Percentiles rank a stretch among this genome's conserved stretches.
Evolutionary conservation across 2,329 filamentous ascomycete genomes (phyloP).

Genomic region (Cercospora berteroae): DNA sequence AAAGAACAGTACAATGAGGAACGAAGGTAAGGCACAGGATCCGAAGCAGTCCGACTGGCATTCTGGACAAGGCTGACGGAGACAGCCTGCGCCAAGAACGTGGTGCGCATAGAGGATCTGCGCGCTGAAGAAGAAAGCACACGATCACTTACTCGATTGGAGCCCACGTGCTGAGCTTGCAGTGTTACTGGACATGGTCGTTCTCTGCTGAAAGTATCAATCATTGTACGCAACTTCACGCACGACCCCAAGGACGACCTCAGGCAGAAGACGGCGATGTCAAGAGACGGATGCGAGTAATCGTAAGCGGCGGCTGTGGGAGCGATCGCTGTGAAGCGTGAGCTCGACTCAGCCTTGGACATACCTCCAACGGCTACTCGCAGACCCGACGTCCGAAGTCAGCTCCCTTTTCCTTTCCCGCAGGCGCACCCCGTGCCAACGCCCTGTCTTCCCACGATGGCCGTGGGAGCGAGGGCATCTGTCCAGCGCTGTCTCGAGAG

Average conservation of each 20-base stretch:
- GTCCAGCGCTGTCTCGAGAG: neutral
- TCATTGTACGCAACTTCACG: neutral
- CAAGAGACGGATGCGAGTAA: neutral
- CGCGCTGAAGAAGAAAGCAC: constrained; percentile 8
- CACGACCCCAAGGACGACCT: neutral
- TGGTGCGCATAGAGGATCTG: constrained; percentile 13
- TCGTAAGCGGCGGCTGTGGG: neutral
- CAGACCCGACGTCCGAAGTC: constrained; percentile 9
- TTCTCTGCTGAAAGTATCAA: neutral
- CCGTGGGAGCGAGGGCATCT: neutral
- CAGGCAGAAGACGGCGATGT: neutral
- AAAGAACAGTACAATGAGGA: constrained; percentile 7
- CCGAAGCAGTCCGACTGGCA: constrained; percentile 14
- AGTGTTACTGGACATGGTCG: neutral
- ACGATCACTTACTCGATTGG: constrained; percentile 19
- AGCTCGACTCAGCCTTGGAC: neutral
- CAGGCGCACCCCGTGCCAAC: neutral
- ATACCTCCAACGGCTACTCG: neutral
- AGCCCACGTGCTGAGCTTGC: constrained; percentile 10
- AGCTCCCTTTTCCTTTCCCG: neutral
- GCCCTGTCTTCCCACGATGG: neutral
- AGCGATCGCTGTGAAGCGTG: neutral
- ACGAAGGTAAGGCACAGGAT: constrained; percentile 7
- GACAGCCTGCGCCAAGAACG: constrained; percentile 10
- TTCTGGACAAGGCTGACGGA: constrained; percentile 7